phyloP scores from a whole-genome alignment of 2,329 filamentous ascomycete genomes.

The Diaporthe nobilis region DNA sequence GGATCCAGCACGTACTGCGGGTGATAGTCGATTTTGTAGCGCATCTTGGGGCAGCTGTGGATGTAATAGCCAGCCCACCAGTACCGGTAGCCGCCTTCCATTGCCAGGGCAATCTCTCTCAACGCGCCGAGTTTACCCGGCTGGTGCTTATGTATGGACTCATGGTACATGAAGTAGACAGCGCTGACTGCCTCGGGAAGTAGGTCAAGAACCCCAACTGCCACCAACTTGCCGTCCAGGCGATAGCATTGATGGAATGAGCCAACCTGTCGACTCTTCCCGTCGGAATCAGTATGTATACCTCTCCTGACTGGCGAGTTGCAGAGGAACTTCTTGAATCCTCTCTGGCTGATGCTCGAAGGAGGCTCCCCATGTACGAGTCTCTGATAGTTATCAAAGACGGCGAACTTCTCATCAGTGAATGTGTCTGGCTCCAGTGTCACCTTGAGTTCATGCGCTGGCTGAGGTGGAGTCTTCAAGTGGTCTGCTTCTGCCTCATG shows the following conservation, averaged over 20 bases:
- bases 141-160: slow-evolving; percentile 77
- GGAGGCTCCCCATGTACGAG: slow-evolving; percentile 78
- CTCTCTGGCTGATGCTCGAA: slow-evolving; percentile 68
- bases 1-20: slow-evolving; percentile 83
- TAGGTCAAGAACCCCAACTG: slow-evolving; percentile 82
- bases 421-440: slow-evolving; percentile 79
- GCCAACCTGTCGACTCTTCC: slow-evolving; percentile 71
- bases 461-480: slow-evolving; percentile 71
- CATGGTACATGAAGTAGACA: slow-evolving; percentile 87
- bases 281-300: slow-evolving; percentile 60
- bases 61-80: slow-evolving; percentile 90
- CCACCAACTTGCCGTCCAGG: slow-evolving; percentile 81
- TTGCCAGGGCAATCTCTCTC: slow-evolving; percentile 78
- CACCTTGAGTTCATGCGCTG: slow-evolving; percentile 77
- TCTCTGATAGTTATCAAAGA: slow-evolving; percentile 83
- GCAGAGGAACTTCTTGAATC: slow-evolving; percentile 83
- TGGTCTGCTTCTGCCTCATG: slow-evolving; percentile 75
- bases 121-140: slow-evolving; percentile 84
- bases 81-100: slow-evolving; percentile 78
- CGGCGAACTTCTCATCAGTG: slow-evolving; percentile 80
- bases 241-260: slow-evolving; percentile 88
- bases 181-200: slow-evolving; percentile 83
- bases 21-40: slow-evolving; percentile 84
- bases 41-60: slow-evolving; percentile 85
- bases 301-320: slow-evolving; percentile 73